These are phyloP conservation scores for Mycena rosella DNA, from an alignment of 768 basidiomycete species.

Conservation along the genomic window DNA sequence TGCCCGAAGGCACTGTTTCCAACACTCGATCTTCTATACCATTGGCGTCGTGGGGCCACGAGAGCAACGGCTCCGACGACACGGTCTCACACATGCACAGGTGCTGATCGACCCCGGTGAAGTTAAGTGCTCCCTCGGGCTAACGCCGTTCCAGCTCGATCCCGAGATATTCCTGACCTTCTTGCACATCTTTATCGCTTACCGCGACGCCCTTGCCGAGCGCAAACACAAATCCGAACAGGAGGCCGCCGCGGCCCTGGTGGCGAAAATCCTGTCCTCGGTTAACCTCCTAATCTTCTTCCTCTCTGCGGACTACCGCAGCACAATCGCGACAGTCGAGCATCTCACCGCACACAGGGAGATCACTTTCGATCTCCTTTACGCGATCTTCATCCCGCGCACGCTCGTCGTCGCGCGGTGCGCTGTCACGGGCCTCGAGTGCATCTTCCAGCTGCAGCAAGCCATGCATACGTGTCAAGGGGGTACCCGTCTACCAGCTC, in stretches of 20 bases:
- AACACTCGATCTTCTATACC: too few species aligned
- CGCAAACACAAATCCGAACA: conserved; percentile 54
- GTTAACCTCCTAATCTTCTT: conserved; percentile 64
- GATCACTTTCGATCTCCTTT: conserved; percentile 69
- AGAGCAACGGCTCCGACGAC: too few species aligned
- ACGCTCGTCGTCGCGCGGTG: conserved; percentile 65
- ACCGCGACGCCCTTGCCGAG: conserved; percentile 53
- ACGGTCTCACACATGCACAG: too few species aligned
- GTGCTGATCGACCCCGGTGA: too few species aligned
- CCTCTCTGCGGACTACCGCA: conserved; percentile 62
- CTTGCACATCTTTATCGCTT: conserved; percentile 59
- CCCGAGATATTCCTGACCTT: conserved; percentile 70
- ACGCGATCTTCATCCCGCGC: conserved; percentile 68
- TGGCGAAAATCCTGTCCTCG: conserved; percentile 56
- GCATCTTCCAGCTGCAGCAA: conserved; percentile 61
- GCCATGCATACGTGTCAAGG: conserved; percentile 54
- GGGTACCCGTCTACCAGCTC: conserved; percentile 57
- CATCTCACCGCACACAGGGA: conserved; percentile 67
- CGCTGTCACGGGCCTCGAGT: conserved; percentile 64
- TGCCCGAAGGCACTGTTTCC: too few species aligned
- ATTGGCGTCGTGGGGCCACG: too few species aligned
- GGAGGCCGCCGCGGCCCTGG: too few species aligned
- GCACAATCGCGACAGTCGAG: conserved; percentile 59
- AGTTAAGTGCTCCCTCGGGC: too few species aligned
- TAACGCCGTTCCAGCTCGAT: conserved; percentile 68